Conservation (phyloP, 1,284 basidiomycete species). For the Cryptococcus sp. region DNA sequence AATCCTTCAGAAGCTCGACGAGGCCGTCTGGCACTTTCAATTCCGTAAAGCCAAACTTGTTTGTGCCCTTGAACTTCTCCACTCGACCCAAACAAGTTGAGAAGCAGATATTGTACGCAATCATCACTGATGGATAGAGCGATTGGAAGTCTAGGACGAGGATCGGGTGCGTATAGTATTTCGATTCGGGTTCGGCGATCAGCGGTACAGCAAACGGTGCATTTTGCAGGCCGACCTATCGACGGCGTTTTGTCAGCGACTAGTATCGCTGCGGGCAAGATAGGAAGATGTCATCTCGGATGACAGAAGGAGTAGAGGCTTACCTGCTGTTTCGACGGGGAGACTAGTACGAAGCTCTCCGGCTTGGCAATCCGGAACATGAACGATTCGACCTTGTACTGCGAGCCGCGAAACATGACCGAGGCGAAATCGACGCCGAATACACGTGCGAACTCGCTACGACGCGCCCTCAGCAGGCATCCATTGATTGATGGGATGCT, state of each 20-base stretch:
- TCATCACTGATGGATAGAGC: slow-evolving; percentile 96
- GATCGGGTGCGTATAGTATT: slow-evolving; percentile 89
- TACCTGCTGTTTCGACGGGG: slow-evolving; percentile 81
- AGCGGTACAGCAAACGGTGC: slow-evolving; percentile 88
- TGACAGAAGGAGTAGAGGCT: slow-evolving; percentile 35
- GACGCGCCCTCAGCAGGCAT: slow-evolving; percentile 1
- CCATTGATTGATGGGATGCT: neutral
- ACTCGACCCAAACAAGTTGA: slow-evolving; percentile 94
- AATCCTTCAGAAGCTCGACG: slow-evolving; percentile 67
- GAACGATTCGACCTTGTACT: slow-evolving; percentile 98
- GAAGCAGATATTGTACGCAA: slow-evolving; percentile 97
- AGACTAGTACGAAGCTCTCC: slow-evolving; percentile 84
- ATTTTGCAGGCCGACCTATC: slow-evolving; percentile 89
- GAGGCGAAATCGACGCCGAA: slow-evolving; percentile 98
- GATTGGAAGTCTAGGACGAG: slow-evolving; percentile 94
- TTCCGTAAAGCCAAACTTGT: slow-evolving; percentile 80
- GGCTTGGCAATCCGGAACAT: slow-evolving; percentile 98
- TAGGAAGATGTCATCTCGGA: neutral
- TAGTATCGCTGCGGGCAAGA: neutral
- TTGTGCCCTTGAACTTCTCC: slow-evolving; percentile 76
- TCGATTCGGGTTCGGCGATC: slow-evolving; percentile 90
- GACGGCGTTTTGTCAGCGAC: neutral
- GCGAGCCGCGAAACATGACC: slow-evolving; percentile 89
- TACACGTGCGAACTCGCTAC: slow-evolving; percentile 90
- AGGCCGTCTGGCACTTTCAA: slow-evolving; percentile 71